Conservation (phyloP, 805 yeast genomes). For the Ogataea parapolymorpha region DNA sequence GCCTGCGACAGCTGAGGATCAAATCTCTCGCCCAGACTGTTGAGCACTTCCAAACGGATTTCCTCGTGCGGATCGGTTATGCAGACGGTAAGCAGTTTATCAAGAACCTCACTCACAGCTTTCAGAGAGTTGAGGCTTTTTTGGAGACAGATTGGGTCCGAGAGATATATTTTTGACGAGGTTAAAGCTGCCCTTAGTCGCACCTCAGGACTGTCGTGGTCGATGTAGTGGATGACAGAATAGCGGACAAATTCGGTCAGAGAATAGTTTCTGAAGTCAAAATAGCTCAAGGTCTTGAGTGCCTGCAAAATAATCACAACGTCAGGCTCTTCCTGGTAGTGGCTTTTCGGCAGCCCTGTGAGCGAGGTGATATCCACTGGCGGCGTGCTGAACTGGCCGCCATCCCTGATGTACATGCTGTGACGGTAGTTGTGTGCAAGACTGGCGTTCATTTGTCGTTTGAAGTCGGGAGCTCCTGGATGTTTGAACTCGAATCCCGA, state of each 20-base stretch:
- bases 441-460: constrained; percentile 54
- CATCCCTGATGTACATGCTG: constrained; percentile 67
- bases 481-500: constrained; percentile 79
- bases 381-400: constrained; percentile 34
- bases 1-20: constrained; percentile 95
- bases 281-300: constrained; percentile 67
- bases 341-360: constrained; percentile 21
- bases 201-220: constrained; percentile 74
- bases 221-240: constrained; percentile 80
- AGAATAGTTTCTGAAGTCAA: constrained; percentile 71
- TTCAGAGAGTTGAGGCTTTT: constrained; percentile 75
- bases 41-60: constrained; percentile 75
- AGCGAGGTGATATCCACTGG: constrained; percentile 20
- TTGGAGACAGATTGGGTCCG: constrained; percentile 82
- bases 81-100: constrained; percentile 73
- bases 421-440: constrained; percentile 77
- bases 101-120: constrained; percentile 82
- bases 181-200: constrained; percentile 83
- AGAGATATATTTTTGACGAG: constrained; percentile 68
- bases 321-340: constrained; percentile 29
- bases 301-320: constrained; percentile 65
- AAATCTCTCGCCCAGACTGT: constrained; percentile 66
- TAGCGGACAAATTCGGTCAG: constrained; percentile 84
- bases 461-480: constrained; percentile 81
- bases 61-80: constrained; percentile 88